These are phyloP conservation scores for Ceratobasidium sp. DNA, from an alignment of 1,284 basidiomycete genomes.

Conservation along the genomic window DNA sequence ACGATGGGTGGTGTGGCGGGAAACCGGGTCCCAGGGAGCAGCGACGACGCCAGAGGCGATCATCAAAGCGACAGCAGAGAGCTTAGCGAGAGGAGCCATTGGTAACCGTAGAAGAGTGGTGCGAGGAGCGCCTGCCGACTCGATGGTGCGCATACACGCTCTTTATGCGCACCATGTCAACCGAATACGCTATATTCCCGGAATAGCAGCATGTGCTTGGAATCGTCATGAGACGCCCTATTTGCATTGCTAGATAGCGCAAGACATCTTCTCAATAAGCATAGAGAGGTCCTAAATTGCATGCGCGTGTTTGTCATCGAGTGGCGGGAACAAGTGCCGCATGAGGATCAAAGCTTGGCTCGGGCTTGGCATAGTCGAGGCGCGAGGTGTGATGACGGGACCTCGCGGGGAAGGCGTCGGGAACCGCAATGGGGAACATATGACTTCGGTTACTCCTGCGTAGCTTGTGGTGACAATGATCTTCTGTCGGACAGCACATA, in stretches of 20 bases:
- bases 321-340: conserved; percentile 8
- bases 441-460: conserved; percentile 8
- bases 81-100: conserved; percentile 21
- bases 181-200: neutral
- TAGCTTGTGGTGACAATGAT: conserved; percentile 21
- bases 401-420: neutral
- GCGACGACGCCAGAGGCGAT: neutral
- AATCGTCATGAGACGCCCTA: conserved; percentile 4
- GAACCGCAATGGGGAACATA: conserved; percentile 2
- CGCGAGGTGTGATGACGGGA: neutral
- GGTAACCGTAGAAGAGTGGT: conserved; percentile 10
- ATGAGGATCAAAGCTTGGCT: conserved; percentile 11
- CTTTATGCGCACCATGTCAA: neutral
- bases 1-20: neutral
- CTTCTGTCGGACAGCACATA: conserved; percentile 1
- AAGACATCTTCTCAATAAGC: conserved; percentile 18
- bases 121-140: conserved; percentile 26
- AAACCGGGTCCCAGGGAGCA: conserved; percentile 4
- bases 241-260: neutral
- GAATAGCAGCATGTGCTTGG: conserved; percentile 9
- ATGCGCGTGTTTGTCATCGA: neutral
- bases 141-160: neutral
- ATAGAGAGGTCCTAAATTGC: neutral
- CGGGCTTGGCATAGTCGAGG: conserved; percentile 15
- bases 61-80: neutral